A percentile compares a stretch with the other conserved stretches of the same genome.
Evolutionary conservation across 2,329 filamentous ascomycete genomes (phyloP).

Genomic region (Venturia pyrina): DNA sequence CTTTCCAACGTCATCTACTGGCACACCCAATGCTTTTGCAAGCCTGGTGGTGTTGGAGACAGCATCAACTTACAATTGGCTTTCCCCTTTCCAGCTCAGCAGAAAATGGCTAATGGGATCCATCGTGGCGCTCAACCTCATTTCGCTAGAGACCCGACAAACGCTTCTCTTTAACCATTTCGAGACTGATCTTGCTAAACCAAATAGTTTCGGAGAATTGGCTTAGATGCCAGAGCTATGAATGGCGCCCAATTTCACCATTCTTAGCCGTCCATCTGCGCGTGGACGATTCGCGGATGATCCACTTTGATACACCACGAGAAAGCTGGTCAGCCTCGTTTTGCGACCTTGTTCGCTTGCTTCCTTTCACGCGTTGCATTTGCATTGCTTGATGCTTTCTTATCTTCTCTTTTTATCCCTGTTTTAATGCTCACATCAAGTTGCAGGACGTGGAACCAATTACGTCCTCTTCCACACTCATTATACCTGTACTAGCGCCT

Average conservation of each 20-base stretch:
- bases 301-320: not conserved
- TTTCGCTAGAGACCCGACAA: constrained; percentile 1
- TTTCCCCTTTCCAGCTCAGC: too few relatives aligned
- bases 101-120: not conserved
- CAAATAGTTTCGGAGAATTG: not conserved
- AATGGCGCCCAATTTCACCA: not conserved
- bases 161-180: not conserved
- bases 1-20: not conserved
- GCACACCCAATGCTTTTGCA: not conserved
- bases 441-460: not conserved
- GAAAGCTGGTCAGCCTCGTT: not conserved
- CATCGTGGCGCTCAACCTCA: not conserved
- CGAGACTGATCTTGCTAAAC: not conserved
- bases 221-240: not conserved
- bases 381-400: not conserved
- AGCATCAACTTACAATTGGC: too few relatives aligned
- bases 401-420: not conserved
- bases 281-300: not conserved
- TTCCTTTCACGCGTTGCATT: not conserved
- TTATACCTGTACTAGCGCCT: not conserved
- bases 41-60: not conserved
- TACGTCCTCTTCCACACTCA: not conserved
- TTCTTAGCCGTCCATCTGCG: not conserved
- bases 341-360: not conserved
- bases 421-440: not conserved